These are phyloP conservation scores for Zelopaecilomyces penicillatus DNA, from an alignment of 2,329 filamentous ascomycete species.

Conservation along the genomic window DNA sequence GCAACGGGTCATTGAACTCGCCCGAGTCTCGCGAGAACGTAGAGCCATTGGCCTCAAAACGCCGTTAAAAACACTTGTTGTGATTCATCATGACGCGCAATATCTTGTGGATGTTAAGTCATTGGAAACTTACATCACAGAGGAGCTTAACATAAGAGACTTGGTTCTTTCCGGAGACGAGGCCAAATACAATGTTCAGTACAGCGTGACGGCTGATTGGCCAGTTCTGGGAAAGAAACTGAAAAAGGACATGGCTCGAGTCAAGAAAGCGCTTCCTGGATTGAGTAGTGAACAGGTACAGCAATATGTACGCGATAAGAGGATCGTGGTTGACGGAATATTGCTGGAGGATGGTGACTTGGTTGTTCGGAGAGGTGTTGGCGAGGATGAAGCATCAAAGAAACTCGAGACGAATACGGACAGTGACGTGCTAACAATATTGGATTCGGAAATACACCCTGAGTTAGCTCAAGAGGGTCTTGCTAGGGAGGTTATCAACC, in stretches of 20 bases:
- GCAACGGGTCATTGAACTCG: slow-evolving; percentile 93
- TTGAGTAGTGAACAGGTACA: slow-evolving; percentile 77
- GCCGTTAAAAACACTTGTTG: slow-evolving; percentile 79
- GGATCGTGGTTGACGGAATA: slow-evolving; percentile 79
- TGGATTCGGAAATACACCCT: slow-evolving; percentile 75
- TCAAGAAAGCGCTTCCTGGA: slow-evolving; percentile 80
- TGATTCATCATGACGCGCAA: slow-evolving; percentile 74
- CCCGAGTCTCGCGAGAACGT: slow-evolving; percentile 76
- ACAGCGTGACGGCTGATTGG: slow-evolving; percentile 86
- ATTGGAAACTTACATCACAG: slow-evolving; percentile 77
- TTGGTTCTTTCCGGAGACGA: slow-evolving; percentile 80
- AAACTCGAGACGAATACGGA: slow-evolving; percentile 82
- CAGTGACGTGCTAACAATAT: slow-evolving; percentile 79
- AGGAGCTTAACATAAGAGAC: slow-evolving; percentile 86
- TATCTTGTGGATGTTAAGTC: slow-evolving; percentile 83
- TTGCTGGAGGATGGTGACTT: slow-evolving; percentile 74
- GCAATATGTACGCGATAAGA: slow-evolving; percentile 62
- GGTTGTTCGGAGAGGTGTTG: slow-evolving; percentile 65
- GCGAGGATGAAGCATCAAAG: slow-evolving; percentile 61
- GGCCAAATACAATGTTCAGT: slow-evolving; percentile 83
- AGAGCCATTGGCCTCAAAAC: slow-evolving; percentile 81
- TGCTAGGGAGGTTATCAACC: slow-evolving; percentile 85
- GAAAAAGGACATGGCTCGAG: slow-evolving; percentile 85
- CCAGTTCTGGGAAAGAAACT: slow-evolving; percentile 92
- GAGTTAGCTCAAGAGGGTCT: slow-evolving; percentile 84